These are phyloP conservation scores for Hansfordia pulvinata DNA, from an alignment of 2,329 filamentous ascomycete species.

Conservation along the genomic window DNA sequence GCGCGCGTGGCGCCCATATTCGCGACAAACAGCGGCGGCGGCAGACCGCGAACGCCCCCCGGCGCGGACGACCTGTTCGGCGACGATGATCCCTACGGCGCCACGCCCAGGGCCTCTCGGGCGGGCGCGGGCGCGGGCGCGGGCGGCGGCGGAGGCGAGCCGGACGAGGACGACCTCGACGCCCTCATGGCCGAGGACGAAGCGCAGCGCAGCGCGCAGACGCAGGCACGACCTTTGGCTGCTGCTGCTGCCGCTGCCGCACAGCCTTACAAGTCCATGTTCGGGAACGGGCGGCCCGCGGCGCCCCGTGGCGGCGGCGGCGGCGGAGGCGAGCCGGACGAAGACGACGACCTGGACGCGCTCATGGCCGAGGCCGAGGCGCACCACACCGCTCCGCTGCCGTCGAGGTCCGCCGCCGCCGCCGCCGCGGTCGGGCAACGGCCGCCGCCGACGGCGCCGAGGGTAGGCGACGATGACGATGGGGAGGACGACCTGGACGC, in stretches of 20 bases:
- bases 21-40: slow-evolving; percentile 14
- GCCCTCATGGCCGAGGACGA: slow-evolving; percentile 33
- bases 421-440: slow-evolving; percentile 8
- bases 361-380: slow-evolving; percentile 25
- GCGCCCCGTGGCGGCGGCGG: slow-evolving; percentile 1
- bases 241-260: too few species aligned
- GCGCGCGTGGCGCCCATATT: slow-evolving; percentile 24
- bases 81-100: slow-evolving; percentile 40
- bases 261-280: too few species aligned
- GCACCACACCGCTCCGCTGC: slow-evolving; percentile 7
- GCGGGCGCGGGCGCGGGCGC: slow-evolving; percentile 7
- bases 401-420: too few species aligned
- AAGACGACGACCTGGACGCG: slow-evolving; percentile 16
- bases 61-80: slow-evolving; percentile 23
- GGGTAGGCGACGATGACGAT: slow-evolving; percentile 13
- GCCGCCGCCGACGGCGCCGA: slow-evolving; percentile 2
- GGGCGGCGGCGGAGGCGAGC: slow-evolving; percentile 10
- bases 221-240: too few species aligned
- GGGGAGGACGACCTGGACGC: slow-evolving; percentile 29
- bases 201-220: slow-evolving; percentile 3
- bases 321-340: slow-evolving; percentile 7
- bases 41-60: slow-evolving; percentile 18
- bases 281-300: background rate
- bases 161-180: slow-evolving; percentile 30
- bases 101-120: slow-evolving; percentile 26